These are phyloP conservation scores for Solanum virginianum DNA, from an alignment of 257 asterid species.

Conservation along the genomic window DNA sequence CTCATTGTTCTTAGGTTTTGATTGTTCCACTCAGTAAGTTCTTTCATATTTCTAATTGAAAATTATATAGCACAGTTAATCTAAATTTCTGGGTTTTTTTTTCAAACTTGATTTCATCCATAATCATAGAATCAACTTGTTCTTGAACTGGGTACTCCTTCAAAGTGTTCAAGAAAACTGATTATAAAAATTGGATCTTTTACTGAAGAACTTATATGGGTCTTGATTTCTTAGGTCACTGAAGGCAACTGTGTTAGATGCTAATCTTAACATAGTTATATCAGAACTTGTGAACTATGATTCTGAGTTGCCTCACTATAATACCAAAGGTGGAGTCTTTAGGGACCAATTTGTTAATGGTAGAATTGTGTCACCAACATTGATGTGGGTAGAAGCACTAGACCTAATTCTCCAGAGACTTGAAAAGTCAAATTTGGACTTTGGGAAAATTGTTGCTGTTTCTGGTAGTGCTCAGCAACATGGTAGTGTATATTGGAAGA, in stretches of 20 bases:
- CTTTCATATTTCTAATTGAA: not conserved
- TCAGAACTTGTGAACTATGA: constrained; percentile 72
- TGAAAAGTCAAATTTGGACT: constrained; percentile 37
- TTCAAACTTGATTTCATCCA: not conserved
- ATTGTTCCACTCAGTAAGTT: constrained; percentile 46
- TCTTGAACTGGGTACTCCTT: not conserved
- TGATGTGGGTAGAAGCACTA: constrained; percentile 96
- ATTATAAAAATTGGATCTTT: not conserved
- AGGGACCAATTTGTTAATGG: constrained; percentile 53
- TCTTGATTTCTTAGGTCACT: constrained; percentile 46
- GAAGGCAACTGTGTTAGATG: constrained; percentile 80
- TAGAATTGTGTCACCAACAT: constrained; percentile 76
- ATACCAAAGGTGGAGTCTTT: constrained; percentile 72
- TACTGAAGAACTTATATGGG: not conserved
- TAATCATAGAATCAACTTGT: not conserved
- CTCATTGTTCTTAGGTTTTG: constrained; percentile 41
- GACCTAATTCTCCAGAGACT: constrained; percentile 61
- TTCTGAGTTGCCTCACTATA: constrained; percentile 66
- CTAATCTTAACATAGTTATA: constrained; percentile 45
- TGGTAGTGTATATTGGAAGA: constrained; percentile 93
- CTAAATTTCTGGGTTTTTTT: not conserved
- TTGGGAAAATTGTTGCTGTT: constrained; percentile 57
- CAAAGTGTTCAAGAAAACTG: not conserved
- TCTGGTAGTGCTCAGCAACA: constrained; percentile 98
- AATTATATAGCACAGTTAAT: not conserved